Evolutionary conservation across 345 rosid genomes (phyloP).

Genomic region (Acer saccharum): DNA sequence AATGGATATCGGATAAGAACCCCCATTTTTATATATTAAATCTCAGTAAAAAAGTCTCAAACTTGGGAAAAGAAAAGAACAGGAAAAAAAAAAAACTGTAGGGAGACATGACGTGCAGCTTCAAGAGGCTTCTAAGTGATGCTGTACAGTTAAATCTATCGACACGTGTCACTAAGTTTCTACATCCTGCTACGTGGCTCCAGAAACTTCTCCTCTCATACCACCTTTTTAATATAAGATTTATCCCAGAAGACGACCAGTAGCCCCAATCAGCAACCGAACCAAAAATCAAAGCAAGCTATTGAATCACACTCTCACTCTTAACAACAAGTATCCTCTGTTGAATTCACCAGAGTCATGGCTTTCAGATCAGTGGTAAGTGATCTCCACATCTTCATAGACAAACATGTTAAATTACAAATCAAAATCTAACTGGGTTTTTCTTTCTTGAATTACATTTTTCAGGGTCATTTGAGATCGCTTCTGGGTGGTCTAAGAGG

Average conservation of each 20-base stretch:
- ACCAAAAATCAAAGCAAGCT: conserved; percentile 9
- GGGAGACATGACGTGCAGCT: conserved; percentile 36
- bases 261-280: background rate
- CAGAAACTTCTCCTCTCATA: conserved; percentile 34
- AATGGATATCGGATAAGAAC: too few species aligned
- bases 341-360: conserved; percentile 25
- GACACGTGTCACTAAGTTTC: conserved; percentile 31
- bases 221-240: background rate
- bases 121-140: conserved; percentile 45
- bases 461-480: conserved; percentile 48
- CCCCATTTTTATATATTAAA: too few species aligned
- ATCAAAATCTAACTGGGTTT: background rate
- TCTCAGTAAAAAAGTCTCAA: too few species aligned
- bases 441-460: background rate
- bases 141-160: conserved; percentile 15
- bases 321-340: too few species aligned
- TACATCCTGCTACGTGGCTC: conserved; percentile 35
- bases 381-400: background rate
- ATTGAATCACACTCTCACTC: background rate
- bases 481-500: conserved; percentile 30
- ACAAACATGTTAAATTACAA: too few species aligned
- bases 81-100: too few species aligned
- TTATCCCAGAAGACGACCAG: background rate
- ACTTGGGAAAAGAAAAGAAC: too few species aligned
- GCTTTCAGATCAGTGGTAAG: conserved; percentile 46